Conservation (phyloP, 169 alveolate genomes). For the Cryptosporidium parvum region DNA sequence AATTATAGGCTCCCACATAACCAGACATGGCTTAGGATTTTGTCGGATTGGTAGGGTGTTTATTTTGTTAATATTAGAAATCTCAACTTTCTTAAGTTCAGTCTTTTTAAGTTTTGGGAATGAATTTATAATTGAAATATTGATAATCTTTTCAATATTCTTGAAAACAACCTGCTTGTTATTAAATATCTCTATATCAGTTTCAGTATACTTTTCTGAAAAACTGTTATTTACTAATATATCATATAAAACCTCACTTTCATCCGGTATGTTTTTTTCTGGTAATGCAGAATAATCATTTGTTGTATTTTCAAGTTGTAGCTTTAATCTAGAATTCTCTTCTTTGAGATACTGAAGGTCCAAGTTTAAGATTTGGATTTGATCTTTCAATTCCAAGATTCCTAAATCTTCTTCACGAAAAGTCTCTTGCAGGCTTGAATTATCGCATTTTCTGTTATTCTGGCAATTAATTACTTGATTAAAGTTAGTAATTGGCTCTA, state of each 20-base stretch:
- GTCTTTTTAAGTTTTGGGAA: not conserved
- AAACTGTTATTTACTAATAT: not conserved
- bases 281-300: not conserved
- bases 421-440: conserved; percentile 5
- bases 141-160: not conserved
- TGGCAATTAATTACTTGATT: not conserved
- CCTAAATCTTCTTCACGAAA: conserved; percentile 13
- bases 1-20: conserved; percentile 75
- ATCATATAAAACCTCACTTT: conserved; percentile 16
- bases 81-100: not conserved
- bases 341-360: conserved; percentile 23
- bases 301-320: not conserved
- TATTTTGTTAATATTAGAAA: not conserved
- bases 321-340: conserved; percentile 29
- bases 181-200: not conserved
- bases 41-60: not conserved
- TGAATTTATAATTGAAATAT: not conserved
- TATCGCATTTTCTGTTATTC: not conserved
- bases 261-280: not conserved
- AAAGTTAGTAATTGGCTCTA: conserved; percentile 22
- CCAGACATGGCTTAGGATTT: conserved; percentile 39
- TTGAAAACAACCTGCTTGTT: not conserved
- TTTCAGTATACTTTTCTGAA: conserved; percentile 3
- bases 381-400: conserved; percentile 54
- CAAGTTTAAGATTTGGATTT: conserved; percentile 23